These are phyloP conservation scores for Chenopodium album DNA, from an alignment of 148 eudicot species.

Conservation along the genomic window DNA sequence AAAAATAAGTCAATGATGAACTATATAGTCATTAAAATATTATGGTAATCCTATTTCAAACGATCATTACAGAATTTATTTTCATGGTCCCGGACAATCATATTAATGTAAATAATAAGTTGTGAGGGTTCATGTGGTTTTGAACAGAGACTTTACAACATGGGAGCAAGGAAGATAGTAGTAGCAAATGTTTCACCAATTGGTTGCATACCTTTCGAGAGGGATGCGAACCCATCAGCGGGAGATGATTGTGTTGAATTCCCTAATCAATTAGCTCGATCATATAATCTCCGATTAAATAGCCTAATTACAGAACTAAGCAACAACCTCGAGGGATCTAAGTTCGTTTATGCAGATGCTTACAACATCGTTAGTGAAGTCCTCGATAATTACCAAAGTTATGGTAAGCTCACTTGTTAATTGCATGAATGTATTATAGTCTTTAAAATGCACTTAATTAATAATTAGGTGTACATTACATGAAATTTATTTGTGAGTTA, in stretches of 20 bases:
- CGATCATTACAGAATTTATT: too few relatives aligned
- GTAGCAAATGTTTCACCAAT: constrained; percentile 87
- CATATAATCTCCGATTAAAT: constrained; percentile 53
- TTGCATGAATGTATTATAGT: too few relatives aligned
- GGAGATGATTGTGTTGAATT: constrained; percentile 53
- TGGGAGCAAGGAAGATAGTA: constrained; percentile 82
- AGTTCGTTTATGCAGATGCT: constrained; percentile 62
- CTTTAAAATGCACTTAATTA: too few relatives aligned
- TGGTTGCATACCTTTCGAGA: constrained; percentile 80
- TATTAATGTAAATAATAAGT: not conserved
- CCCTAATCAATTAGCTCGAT: constrained; percentile 71
- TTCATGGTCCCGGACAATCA: too few relatives aligned
- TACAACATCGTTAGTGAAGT: constrained; percentile 51
- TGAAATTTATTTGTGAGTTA: too few relatives aligned
- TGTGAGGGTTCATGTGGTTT: not conserved
- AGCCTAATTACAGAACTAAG: constrained; percentile 44
- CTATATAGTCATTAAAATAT: too few relatives aligned
- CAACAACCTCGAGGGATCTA: constrained; percentile 45
- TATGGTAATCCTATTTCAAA: too few relatives aligned
- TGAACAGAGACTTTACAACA: constrained; percentile 60
- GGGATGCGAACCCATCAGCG: constrained; percentile 61
- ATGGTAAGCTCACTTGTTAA: constrained; percentile 42
- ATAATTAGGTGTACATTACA: too few relatives aligned
- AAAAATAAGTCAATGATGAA: too few relatives aligned
- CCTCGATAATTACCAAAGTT: constrained; percentile 44